Evolutionary conservation across 2,329 filamentous ascomycete genomes (phyloP), one percentile per base, ranked within the genome.

Genomic region (Penicillium sp.): DNA sequence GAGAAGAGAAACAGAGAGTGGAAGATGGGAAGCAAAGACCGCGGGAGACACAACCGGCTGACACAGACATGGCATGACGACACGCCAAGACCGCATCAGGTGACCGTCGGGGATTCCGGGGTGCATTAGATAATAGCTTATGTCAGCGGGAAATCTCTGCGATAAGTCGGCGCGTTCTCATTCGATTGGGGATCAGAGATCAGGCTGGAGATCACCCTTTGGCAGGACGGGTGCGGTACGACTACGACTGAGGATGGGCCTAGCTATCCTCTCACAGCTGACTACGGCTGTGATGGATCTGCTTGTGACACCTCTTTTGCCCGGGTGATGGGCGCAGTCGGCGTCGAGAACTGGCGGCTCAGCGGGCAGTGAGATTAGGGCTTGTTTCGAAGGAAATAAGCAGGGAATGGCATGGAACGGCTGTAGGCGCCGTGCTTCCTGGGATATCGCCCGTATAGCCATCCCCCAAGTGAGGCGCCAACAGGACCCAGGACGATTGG

Each of bases 401-500:
- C n/a, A n/a, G n/a, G n/a, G n/a, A n/a, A n/a, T n/a, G n/a, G n/a
- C n/a, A n/a, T n/a, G n/a, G n/a, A n/a, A n/a, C n/a, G n/a, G n/a
- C n/a, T n/a, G n/a, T n/a, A n/a, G n/a, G n/a, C n/a, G n/a, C n/a
- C n/a, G n/a, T n/a, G n/a, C n/a, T n/a, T n/a, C n/a, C n/a, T n/a
- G n/a, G n/a, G n/a, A n/a, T n/a, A n/a, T n/a, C n/a, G n/a, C n/a
- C n/a, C n/a, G 17, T 8, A 15, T 37, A 33, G 19, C 19, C 23
- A 16, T 40, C 41, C 41, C 17, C 30, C 36, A 14, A 40, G 43
- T 50, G 47, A 53, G 50, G 47, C 48, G 48, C 33, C 43, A 46
- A 15, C 10, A n/a, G 41, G 39, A 44, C 33, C 39, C 41, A 48
- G 54, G 52, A 51, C 55, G 58, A 62, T 63, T 62, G 60, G 61